Evolutionary conservation across 1,284 basidiomycete genomes (phyloP), one percentile per base, ranked within the genome.

Genomic region (Cutaneotrichosporon daszewskae): DNA sequence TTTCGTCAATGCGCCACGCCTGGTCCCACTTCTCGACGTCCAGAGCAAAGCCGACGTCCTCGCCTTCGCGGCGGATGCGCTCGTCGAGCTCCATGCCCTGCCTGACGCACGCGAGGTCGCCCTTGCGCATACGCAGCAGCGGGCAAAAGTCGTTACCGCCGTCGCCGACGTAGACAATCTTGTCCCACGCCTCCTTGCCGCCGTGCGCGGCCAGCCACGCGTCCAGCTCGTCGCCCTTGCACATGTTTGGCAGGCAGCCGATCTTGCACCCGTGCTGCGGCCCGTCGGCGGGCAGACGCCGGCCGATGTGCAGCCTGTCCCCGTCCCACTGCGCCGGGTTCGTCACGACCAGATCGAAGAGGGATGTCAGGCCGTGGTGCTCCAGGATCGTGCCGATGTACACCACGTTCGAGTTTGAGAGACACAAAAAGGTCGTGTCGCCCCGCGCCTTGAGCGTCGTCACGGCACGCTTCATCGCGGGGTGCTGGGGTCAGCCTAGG

Each of bases 81-180:
- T 76, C 78, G 55, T 87, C 79, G 31, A 95, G 73, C 37, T 84
- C 87, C 37, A 85, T 80, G 64, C 78, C 77, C 43, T 76, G 80
- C 49, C 91, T 78, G 49, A 88, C 91, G 40, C 88, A 77, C 9
- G 52, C 62, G 32, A 45, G 45, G 37, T 72, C 77, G 47, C 55
- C 87, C 83, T 77, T 77, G 71, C 84, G 75, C 45, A 97, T 75
- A 41, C 85, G 81, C 44, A 94, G 72, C 38, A 91, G 77, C 4
- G 94, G 91, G 66, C 95, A 98, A 65, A 87, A 96, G 69, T 98
- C 95, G 69, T 98, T 98, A 11, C 79, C 78, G 2, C 94, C 94
- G 65, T 98, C 94, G 18, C 94, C 95, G 43, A 97, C 79, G 67
- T 96, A 98, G 34, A 90, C 76, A 52, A 96, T 76, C 41, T 85